These are phyloP conservation scores for Solanum rostratum DNA, from an alignment of 257 asterid genomes.

Conservation along the genomic window DNA sequence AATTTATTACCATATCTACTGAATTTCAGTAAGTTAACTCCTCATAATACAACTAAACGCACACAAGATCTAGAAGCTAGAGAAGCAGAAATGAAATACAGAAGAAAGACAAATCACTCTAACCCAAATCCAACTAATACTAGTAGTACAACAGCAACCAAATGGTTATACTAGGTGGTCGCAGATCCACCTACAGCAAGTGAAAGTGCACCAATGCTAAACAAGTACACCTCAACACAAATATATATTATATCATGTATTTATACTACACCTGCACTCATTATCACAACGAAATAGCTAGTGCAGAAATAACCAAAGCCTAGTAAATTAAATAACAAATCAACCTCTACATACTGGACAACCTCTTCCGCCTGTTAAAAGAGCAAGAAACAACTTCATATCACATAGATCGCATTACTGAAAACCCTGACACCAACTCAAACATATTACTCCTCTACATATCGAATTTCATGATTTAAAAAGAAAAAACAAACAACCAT, in stretches of 20 bases:
- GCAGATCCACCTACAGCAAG: not conserved
- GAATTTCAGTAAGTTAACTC: not conserved
- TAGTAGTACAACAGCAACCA: not conserved
- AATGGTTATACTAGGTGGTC: not conserved
- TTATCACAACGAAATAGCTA: not conserved
- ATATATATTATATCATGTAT: not conserved
- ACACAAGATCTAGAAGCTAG: not conserved
- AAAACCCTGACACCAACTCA: not conserved
- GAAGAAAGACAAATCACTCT: not conserved
- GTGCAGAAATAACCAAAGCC: not conserved
- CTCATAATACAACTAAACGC: not conserved
- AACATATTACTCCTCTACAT: not conserved
- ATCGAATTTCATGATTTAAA: not conserved
- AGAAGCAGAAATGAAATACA: not conserved
- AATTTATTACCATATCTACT: not conserved
- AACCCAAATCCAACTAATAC: not conserved
- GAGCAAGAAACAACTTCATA: not conserved
- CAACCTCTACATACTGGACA: not conserved
- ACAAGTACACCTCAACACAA: not conserved
- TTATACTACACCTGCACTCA: not conserved
- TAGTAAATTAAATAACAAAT: not conserved
- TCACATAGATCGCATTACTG: not conserved
- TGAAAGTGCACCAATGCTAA: not conserved
- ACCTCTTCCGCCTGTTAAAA: not conserved
- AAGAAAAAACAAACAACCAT: not conserved